Evolutionary conservation across 2,329 filamentous ascomycete genomes (phyloP).

Genomic region (Ophiostoma ips): DNA sequence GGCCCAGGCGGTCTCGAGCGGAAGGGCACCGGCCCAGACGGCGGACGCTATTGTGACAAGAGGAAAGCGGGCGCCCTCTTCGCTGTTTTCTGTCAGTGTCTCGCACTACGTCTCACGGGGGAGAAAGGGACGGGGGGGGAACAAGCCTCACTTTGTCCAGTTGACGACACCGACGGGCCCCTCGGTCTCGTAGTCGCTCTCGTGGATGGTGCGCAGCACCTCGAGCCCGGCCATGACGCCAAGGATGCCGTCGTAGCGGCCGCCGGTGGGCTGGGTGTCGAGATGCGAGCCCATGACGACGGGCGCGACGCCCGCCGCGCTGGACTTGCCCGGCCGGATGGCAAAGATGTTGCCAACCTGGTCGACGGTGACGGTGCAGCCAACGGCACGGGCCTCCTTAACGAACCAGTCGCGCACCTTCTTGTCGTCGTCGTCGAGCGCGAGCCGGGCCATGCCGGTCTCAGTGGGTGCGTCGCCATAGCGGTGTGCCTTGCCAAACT

Average conservation of each 20-base stretch:
- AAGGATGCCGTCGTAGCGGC: conserved; percentile 64
- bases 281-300: conserved; percentile 57
- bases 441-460: conserved; percentile 63
- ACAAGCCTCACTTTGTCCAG: conserved; percentile 49
- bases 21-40: conserved; percentile 58
- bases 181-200: conserved; percentile 52
- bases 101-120: background rate
- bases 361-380: conserved; percentile 55
- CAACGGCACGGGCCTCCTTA: conserved; percentile 45
- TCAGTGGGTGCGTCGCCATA: conserved; percentile 26
- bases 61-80: conserved; percentile 70
- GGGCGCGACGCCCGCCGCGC: conserved; percentile 39
- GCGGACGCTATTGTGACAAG: conserved; percentile 60
- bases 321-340: conserved; percentile 51
- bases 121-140: background rate
- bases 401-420: conserved; percentile 63
- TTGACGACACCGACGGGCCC: conserved; percentile 63
- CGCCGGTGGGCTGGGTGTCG: conserved; percentile 50
- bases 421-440: conserved; percentile 59
- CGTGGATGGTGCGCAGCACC: conserved; percentile 52
- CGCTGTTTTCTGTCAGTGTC: conserved; percentile 29
- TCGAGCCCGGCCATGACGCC: conserved; percentile 63
- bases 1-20: conserved; percentile 44
- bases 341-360: conserved; percentile 74
- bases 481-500: conserved; percentile 12